Evolutionary conservation across 805 yeast genomes (phyloP).

Genomic region (Teunomyces aglyptinius): DNA sequence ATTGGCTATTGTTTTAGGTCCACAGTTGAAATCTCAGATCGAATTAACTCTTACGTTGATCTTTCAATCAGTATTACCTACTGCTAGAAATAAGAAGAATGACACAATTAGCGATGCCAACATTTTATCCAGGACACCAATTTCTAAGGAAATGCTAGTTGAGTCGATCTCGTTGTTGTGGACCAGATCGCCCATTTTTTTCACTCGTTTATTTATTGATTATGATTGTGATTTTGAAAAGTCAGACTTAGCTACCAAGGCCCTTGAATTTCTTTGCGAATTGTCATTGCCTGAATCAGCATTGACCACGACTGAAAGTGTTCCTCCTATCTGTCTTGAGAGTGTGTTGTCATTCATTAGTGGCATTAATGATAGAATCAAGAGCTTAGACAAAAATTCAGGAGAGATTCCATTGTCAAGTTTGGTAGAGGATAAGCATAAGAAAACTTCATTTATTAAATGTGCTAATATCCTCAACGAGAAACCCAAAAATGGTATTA

Average conservation of each 20-base stretch:
- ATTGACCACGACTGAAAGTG: slow-evolving; percentile 69
- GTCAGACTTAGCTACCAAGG: slow-evolving; percentile 66
- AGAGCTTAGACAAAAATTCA: slow-evolving; percentile 18
- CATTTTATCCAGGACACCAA: slow-evolving; percentile 26
- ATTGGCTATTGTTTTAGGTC: slow-evolving; percentile 63
- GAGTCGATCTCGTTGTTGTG: slow-evolving; percentile 82
- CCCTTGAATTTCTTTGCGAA: slow-evolving; percentile 69
- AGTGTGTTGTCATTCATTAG: slow-evolving; percentile 73
- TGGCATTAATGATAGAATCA: slow-evolving; percentile 54
- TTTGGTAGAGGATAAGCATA: slow-evolving; percentile 42
- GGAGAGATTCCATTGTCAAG: slow-evolving; percentile 18
- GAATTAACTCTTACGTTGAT: slow-evolving; percentile 69
- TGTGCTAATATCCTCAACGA: slow-evolving; percentile 77
- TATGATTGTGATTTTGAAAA: slow-evolving; percentile 92
- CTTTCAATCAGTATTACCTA: slow-evolving; percentile 55
- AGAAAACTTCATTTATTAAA: slow-evolving; percentile 72
- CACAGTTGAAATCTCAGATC: slow-evolving; percentile 70
- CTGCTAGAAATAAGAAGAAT: slow-evolving; percentile 12
- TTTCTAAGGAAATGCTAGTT: slow-evolving; percentile 72
- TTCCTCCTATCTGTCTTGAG: slow-evolving; percentile 92
- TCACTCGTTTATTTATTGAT: slow-evolving; percentile 71
- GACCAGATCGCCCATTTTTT: slow-evolving; percentile 77
- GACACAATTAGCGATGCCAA: slow-evolving; percentile 22
- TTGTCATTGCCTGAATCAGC: slow-evolving; percentile 88
- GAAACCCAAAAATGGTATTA: slow-evolving; percentile 74